A percentile compares a stretch with the other conserved stretches of the same genome.
Evolutionary conservation across 257 asterid species (phyloP).

Genomic region (Solanum tacnaense): DNA sequence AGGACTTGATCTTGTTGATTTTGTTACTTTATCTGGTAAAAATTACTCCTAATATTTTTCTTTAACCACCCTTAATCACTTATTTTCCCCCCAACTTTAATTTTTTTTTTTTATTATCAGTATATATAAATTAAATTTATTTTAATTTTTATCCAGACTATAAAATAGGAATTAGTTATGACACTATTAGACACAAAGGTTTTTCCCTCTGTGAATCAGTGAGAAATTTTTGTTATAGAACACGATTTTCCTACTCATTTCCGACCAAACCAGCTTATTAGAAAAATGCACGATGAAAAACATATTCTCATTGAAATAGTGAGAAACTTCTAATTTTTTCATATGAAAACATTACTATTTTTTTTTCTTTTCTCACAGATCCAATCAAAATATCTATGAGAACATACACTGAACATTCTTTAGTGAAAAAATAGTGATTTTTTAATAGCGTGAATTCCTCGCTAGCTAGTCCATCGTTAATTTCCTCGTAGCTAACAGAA

Average conservation of each 20-base stretch:
- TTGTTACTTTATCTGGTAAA: slow-evolving; percentile 65
- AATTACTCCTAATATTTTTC: background rate
- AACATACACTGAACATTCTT: too few species aligned
- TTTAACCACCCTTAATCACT: background rate
- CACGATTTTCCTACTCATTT: too few species aligned
- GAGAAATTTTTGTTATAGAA: background rate
- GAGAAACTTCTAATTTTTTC: background rate
- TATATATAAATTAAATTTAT: too few species aligned
- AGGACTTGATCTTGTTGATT: slow-evolving; percentile 68
- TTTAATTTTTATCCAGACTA: too few species aligned
- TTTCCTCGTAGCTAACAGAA: background rate
- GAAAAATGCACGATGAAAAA: too few species aligned
- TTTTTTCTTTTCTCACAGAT: background rate
- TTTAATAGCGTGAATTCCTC: background rate
- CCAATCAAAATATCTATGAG: background rate
- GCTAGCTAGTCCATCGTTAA: background rate
- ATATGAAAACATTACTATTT: background rate
- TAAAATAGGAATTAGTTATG: background rate
- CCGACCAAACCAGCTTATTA: too few species aligned
- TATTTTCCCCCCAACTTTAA: background rate
- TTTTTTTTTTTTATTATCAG: too few species aligned
- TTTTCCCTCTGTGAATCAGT: background rate
- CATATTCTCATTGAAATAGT: too few species aligned
- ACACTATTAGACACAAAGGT: background rate
- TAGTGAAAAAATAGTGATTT: background rate